These are phyloP conservation scores for Dendrostoma leiphaemia DNA, from an alignment of 2,329 filamentous ascomycete species.

Conservation along the genomic window DNA sequence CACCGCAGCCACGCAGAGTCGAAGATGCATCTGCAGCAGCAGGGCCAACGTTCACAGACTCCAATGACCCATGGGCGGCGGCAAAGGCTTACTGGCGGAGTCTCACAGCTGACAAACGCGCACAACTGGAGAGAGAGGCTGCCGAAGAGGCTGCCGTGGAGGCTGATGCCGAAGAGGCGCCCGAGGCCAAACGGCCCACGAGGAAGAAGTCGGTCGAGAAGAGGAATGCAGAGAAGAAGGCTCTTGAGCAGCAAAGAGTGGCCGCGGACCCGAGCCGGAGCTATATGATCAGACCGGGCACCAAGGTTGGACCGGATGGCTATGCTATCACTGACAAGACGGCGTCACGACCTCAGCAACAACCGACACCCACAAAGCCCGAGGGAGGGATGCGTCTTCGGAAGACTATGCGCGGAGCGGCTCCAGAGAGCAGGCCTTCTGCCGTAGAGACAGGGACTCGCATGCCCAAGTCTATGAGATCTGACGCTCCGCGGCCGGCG, in stretches of 20 bases:
- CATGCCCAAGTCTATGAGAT: neutral
- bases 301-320: conserved; percentile 21
- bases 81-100: conserved; percentile 70
- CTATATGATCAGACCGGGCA: conserved; percentile 31
- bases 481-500: conserved; percentile 10
- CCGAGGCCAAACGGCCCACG: conserved; percentile 34
- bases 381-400: conserved; percentile 34
- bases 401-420: conserved; percentile 46
- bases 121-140: conserved; percentile 58
- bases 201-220: conserved; percentile 40
- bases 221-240: conserved; percentile 37
- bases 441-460: conserved; percentile 8
- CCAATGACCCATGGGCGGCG: conserved; percentile 59
- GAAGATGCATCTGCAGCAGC: neutral
- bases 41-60: neutral
- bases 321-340: conserved; percentile 10
- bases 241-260: conserved; percentile 35
- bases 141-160: conserved; percentile 51
- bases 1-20: neutral
- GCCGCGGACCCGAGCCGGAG: conserved; percentile 20
- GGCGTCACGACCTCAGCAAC: conserved; percentile 9
- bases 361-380: conserved; percentile 17
- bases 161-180: conserved; percentile 39
- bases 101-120: conserved; percentile 60
- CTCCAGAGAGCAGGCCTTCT: conserved; percentile 20